Percentiles rank a stretch among this genome's conserved stretches.
phyloP scores from a whole-genome alignment of 2,329 filamentous ascomycete genomes.

The Herpotrichia juniperi region DNA sequence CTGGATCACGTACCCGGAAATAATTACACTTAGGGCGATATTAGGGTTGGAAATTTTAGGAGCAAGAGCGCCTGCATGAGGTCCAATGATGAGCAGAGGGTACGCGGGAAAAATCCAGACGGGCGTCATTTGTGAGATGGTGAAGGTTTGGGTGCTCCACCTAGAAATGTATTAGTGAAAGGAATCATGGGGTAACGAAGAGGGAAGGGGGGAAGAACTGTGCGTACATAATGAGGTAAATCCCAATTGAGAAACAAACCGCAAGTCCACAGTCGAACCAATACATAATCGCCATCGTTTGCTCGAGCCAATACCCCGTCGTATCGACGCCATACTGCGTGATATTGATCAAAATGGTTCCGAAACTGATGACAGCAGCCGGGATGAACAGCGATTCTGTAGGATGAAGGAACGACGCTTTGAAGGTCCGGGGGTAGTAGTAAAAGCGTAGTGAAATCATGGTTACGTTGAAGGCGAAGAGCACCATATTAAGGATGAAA shows the following conservation, averaged over 20 bases:
- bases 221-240: slow-evolving; percentile 80
- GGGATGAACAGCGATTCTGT: slow-evolving; percentile 81
- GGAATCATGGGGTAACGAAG: neutral
- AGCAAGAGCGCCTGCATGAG: slow-evolving; percentile 69
- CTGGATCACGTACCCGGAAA: slow-evolving; percentile 66
- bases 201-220: slow-evolving; percentile 46
- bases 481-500: slow-evolving; percentile 56
- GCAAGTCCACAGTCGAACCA: slow-evolving; percentile 76
- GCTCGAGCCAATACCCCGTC: slow-evolving; percentile 62
- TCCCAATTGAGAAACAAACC: slow-evolving; percentile 69
- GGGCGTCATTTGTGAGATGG: slow-evolving; percentile 84
- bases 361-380: slow-evolving; percentile 70
- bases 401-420: slow-evolving; percentile 74
- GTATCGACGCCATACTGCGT: slow-evolving; percentile 71
- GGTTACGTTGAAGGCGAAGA: slow-evolving; percentile 74
- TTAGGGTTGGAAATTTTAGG: slow-evolving; percentile 49
- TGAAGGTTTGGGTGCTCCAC: slow-evolving; percentile 69
- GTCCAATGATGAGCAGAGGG: slow-evolving; percentile 76
- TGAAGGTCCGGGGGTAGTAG: slow-evolving; percentile 72
- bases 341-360: slow-evolving; percentile 68
- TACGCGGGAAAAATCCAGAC: slow-evolving; percentile 90
- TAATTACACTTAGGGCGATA: slow-evolving; percentile 60
- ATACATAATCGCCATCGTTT: slow-evolving; percentile 69
- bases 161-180: slow-evolving; percentile 37
- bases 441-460: slow-evolving; percentile 73